Conservation (phyloP, 2,329 filamentous ascomycete species). For the Incumbomyces delicatus region DNA sequence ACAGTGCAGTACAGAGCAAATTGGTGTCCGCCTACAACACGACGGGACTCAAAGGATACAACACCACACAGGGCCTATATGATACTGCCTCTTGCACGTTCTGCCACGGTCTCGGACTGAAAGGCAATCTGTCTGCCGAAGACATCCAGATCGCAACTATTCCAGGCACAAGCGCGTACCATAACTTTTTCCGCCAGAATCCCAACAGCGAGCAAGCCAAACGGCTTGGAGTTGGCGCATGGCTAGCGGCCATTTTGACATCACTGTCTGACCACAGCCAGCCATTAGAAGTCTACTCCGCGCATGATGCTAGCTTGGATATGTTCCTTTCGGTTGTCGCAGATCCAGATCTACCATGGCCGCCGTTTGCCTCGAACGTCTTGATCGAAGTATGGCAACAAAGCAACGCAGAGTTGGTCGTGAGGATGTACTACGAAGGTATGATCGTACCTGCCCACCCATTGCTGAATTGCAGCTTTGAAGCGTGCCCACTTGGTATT, state of each 20-base stretch:
- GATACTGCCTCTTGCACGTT: slow-evolving; percentile 1
- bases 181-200: slow-evolving; percentile 2
- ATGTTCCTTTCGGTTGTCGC: slow-evolving; percentile 6
- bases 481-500: slow-evolving; percentile 1
- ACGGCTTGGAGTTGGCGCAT: slow-evolving; percentile 2
- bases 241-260: not conserved
- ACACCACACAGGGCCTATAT: not conserved
- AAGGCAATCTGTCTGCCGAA: not conserved
- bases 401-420: not conserved
- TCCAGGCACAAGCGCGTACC: slow-evolving; percentile 3
- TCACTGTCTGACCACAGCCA: not conserved
- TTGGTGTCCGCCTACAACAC: slow-evolving; percentile 4
- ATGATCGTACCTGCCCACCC: slow-evolving; percentile 3
- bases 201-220: not conserved
- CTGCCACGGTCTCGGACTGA: slow-evolving; percentile 5
- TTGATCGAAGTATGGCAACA: slow-evolving; percentile 4
- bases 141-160: slow-evolving; percentile 1
- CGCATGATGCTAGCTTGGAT: slow-evolving; percentile 6
- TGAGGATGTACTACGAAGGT: slow-evolving; percentile 7
- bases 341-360: slow-evolving; percentile 6
- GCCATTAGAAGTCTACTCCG: slow-evolving; percentile 4
- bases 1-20: not conserved
- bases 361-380: slow-evolving; percentile 3
- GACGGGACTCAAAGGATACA: not conserved
- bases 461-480: not conserved